Base-by-base conservation (phyloP, 306 rosid genomes). In the Oemleria cerasiformis region DNA sequence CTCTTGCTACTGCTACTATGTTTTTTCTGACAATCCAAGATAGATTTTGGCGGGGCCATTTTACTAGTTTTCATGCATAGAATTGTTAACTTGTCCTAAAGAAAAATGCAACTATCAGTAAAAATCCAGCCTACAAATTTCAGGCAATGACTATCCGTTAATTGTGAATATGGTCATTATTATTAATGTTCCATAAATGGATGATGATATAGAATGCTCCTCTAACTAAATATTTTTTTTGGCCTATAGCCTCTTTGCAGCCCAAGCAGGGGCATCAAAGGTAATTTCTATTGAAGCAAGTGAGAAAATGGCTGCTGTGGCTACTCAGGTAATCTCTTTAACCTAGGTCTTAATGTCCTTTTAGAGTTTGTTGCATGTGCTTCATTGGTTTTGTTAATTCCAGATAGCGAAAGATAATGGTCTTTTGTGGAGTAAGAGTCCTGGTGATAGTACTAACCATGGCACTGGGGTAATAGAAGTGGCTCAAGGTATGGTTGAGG, bases 221-320 rank as follows among this genome's bases (percentile, higher is more conserved):
- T 65, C 42, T 63, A 50, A 48, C 20, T 73, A 7, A 10, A 1
- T 65, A 58, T 20, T 78, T 48, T 75, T 70, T 36, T 69, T 19
- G 4, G 49, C 68, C 25, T 5, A 15, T 70, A 94, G 97, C 82
- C 85, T 94, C 56, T 91, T 91, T 86, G 84, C 99, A 30, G 97
- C 96, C 56, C 86, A 69, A 80, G 96, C 96, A 0, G 91, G 92
- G 67, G 97, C 99, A 70, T 91, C 90, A 2, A 85, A 85, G 84
- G 97, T 94, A 69, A 84, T 94, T 82, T 95, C 97, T 36, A 83
- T 94, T 78, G 99, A 94, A 85, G 97, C 97, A 41, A 89, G 97
- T 77, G 81, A 87, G 73, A 94, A 89, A 88, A 94, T 94, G 99
- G 96, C 96, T 44, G 82, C 92, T 15, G 96, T 94, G 73, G 97